Base-by-base conservation (phyloP, 2,329 filamentous ascomycete genomes). In the Sporothrix brasiliensis region DNA sequence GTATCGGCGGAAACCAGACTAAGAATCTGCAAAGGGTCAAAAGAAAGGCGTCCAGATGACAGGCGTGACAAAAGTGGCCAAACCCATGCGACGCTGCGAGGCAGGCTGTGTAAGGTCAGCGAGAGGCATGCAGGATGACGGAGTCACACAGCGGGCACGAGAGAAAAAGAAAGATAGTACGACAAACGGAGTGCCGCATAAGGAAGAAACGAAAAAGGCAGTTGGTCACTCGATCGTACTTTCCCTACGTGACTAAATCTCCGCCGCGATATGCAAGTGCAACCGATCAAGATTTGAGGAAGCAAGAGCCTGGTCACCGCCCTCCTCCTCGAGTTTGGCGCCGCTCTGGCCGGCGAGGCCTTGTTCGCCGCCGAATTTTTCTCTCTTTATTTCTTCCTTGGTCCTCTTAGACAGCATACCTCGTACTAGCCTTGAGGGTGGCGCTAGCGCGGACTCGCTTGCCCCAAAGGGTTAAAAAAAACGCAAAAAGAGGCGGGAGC, bases 381-480 rank as follows among this genome's bases (percentile, higher is more conserved):
- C 7, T 19, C 3, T 24, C 24, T 2, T 24, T 24, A 24, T 24
- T 24, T 24, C 24, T 24, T 24, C 24, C n/a, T n/a, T n/a, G n/a
- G n/a, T n/a, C n/a, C n/a, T 39, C 58, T 47, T 27, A 34, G 41
- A 65, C 24, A 49, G 61, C 61, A 30, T 50, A 41, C 13, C 11
- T 34, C 6, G 30, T 34, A 34, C 30, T 34, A 4, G 41, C 41
- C 21, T 9, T 24, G 44, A 66, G 63, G 47, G 63, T 44, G 49
- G 49, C 47, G 69, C 47, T 44, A 34, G 10, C 21, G 16, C 65
- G 69, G 65, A 34, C 56, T 41, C 27, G 65, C 54, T 71, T 71
- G 34, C 69, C 61, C 49, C n/a, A 71, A 56, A 49, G 41, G 66
- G 69, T 53, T 68, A 71, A 68, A 54, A 56, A 54, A 65, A 68